phyloP scores from a whole-genome alignment of 164 flowering plant genomes.

The Echeveria elegans region DNA sequence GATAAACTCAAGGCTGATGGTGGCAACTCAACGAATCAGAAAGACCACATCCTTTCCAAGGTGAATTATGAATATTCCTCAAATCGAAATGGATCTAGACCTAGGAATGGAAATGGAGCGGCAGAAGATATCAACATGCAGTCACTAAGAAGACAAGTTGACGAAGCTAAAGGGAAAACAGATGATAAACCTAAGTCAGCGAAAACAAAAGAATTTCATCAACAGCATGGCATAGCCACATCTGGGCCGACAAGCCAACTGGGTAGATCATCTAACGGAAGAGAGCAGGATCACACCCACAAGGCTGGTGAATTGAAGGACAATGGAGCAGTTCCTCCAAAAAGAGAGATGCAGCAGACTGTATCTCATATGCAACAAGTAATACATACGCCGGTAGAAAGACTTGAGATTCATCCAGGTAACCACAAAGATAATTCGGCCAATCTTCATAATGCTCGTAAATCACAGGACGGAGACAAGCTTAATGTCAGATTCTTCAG shows the following conservation, averaged over 20 bases:
- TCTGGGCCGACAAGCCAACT: background rate
- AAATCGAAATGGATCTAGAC: background rate
- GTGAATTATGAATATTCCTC: background rate
- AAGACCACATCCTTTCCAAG: background rate
- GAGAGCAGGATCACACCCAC: conserved; percentile 6
- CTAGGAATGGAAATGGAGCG: background rate
- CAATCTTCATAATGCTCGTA: conserved; percentile 10
- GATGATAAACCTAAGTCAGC: conserved; percentile 12
- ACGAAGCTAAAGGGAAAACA: conserved; percentile 10
- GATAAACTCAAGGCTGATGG: conserved; percentile 2
- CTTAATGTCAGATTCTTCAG: conserved; percentile 23
- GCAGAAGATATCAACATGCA: conserved; percentile 2
- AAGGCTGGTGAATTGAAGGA: background rate
- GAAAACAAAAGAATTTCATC: conserved; percentile 16
- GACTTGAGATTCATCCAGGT: background rate
- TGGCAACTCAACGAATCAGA: background rate
- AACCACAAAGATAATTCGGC: conserved; percentile 12
- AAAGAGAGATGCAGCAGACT: conserved; percentile 7
- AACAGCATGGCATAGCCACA: background rate
- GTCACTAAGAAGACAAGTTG: conserved; percentile 15
- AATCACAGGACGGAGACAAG: conserved; percentile 14
- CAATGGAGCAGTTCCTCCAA: background rate
- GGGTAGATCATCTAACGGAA: background rate
- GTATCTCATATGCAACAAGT: conserved; percentile 15
- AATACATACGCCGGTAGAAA: conserved; percentile 9